Evolutionary conservation across 2,329 filamentous ascomycete genomes (phyloP), one percentile per base, ranked within the genome.

Genomic region (Colletotrichum sp.): DNA sequence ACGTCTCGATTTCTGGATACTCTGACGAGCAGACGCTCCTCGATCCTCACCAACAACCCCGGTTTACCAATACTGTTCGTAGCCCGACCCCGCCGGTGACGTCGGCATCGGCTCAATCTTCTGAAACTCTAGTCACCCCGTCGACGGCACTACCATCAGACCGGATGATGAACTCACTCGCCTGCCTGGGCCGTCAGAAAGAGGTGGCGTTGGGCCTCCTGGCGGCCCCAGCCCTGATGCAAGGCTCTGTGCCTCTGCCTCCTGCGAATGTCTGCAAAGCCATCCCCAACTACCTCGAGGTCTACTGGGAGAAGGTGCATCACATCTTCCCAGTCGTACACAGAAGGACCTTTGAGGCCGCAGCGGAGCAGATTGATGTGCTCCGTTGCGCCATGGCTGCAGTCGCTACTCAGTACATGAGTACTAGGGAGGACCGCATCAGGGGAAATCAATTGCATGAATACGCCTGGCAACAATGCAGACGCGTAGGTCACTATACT

Each of bases 321-420:
- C 83, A 84, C 27, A 77, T 84, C 71, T 88, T 87, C 77, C 89
- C 89, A n/a, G 80, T 91, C 30, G 84, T 91, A 30, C 89, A 91
- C 81, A 85, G 85, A 73, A 80, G 83, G 27, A 86, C 85, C 16
- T 86, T 88, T 55, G 86, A 89, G 71, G 83, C 82, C 30, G 81
- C 82, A 22, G 81, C 82, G 6, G 86, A 88, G 69, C 81, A 84
- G 32, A 43, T 81, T 8, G 86, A 89, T 69, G 82, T 88, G 56
- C 82, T 91, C 61, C 86, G 83, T 16, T 90, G 86, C 76, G 88
- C 89, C 75, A 91, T 91, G 89, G 90, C 89, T 27, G 89, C 90
- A n/a, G 81, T 91, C 34, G 90, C 88, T 61, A 88, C 89, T 27
- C 89, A 91, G 78, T 88, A 86, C 75, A 82, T 90, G 69, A 81